phyloP scores from a whole-genome alignment of 306 rosid genomes.

The Malus domestica region DNA sequence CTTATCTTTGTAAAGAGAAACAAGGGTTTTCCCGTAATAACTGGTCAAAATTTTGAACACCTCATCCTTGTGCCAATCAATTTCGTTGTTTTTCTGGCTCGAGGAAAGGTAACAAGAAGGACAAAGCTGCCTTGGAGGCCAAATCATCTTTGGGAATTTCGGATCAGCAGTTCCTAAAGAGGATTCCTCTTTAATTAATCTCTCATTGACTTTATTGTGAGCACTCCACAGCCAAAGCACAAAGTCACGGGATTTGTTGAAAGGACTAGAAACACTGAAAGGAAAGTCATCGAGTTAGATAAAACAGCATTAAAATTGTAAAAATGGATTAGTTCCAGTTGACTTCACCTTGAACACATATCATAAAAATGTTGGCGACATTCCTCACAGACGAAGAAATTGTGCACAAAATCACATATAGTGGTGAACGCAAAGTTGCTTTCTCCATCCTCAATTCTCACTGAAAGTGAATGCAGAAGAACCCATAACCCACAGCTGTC shows the following conservation, averaged over 20 bases:
- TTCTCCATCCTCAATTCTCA: conserved; percentile 81
- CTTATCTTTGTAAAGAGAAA: conserved; percentile 53
- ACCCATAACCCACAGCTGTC: conserved; percentile 97
- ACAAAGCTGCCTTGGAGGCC: conserved; percentile 90
- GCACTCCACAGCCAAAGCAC: conserved; percentile 87
- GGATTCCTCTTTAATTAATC: conserved; percentile 76
- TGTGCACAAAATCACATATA: conserved; percentile 72
- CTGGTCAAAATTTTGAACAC: conserved; percentile 51
- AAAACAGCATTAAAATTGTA: conserved; percentile 12
- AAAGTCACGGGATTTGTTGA: conserved; percentile 69
- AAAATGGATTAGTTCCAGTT: background rate
- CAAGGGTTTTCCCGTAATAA: conserved; percentile 55
- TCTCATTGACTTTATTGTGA: conserved; percentile 73
- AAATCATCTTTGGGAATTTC: conserved; percentile 77
- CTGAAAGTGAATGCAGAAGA: conserved; percentile 89
- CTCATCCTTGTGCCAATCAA: conserved; percentile 65
- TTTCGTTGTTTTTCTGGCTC: conserved; percentile 32
- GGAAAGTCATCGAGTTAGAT: conserved; percentile 15
- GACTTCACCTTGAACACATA: conserved; percentile 73
- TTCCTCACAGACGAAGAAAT: conserved; percentile 96
- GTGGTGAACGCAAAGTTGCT: conserved; percentile 74
- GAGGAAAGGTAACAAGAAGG: conserved; percentile 45
- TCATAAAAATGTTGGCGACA: conserved; percentile 81
- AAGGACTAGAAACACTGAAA: conserved; percentile 65
- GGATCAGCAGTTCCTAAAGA: conserved; percentile 68